Evolutionary conservation across 108 stramenopile species (phyloP), one percentile per base, ranked within the genome.

Genomic region (Stephanodiscus triporus): DNA sequence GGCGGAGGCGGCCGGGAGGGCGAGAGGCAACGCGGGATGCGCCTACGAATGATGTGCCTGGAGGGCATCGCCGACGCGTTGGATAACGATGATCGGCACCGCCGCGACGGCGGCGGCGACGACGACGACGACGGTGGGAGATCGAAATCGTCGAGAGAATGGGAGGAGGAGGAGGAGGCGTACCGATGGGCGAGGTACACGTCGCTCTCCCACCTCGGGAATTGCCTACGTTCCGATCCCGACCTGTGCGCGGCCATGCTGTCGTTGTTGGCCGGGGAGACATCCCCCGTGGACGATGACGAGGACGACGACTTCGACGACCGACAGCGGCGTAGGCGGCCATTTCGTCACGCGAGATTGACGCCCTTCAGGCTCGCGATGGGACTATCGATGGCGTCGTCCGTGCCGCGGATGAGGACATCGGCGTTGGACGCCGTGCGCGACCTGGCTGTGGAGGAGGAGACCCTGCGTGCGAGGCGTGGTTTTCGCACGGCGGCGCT

Each of bases 381-480:
- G 77, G 80, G 80, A 23, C 24, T 84, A 23, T 70, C 80, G 27
- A 68, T 77, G 76, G 76, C 84, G 42, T 51, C 71, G 16, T 65
- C 84, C 11, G 73, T 84, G 8, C 84, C 84, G n/a, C 66, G 84
- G 5, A 81, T 77, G 61, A 26, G 80, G 42, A 26, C 23, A 6
- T 27, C 56, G 38, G 59, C 61, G 22, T 56, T 81, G 65, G 72
- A 64, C 37, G 70, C 66, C 51, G 26, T 84, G 0, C 32, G 76
- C 8, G 76, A 84, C 59, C 68, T 84, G 55, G 43, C 78, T 7
- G 9, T 84, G 55, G 84, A 84, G 42, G 84, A 81, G 56, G 76
- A 81, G 45, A 78, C 51, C 24, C 56, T 84, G 26, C 49, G 76
- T 9, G 64, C 63, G 37, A 48, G 62, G 6, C 53, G 70, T 16